Conservation (phyloP, 1,284 basidiomycete species). For the Thecaphora frezii region DNA sequence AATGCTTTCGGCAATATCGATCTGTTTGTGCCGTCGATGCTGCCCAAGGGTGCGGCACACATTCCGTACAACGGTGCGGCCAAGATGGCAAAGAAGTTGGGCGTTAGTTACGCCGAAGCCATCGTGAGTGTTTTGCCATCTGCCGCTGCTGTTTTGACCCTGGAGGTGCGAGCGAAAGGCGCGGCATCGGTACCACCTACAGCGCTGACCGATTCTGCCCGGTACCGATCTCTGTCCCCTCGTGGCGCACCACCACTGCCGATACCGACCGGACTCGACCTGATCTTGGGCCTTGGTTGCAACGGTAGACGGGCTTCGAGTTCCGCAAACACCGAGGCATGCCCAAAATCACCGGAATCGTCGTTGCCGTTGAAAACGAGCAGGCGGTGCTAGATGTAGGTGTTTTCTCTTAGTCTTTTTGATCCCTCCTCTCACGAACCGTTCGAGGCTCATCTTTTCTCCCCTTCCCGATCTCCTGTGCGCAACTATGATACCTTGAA, state of each 20-base stretch:
- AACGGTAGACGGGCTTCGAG: constrained; percentile 80
- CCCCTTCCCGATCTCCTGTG: not conserved
- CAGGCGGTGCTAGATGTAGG: constrained; percentile 74
- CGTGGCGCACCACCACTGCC: too few species aligned
- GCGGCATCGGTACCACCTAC: too few species aligned
- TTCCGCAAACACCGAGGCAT: constrained; percentile 86
- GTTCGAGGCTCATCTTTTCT: not conserved
- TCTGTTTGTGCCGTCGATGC: constrained; percentile 90
- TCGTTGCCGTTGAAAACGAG: constrained; percentile 81
- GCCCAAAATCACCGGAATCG: constrained; percentile 82
- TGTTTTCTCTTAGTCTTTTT: constrained; percentile 1
- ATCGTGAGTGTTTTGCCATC: constrained; percentile 66
- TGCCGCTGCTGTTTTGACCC: not conserved
- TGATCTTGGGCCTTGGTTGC: not conserved
- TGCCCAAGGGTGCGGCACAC: constrained; percentile 82
- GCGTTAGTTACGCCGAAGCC: constrained; percentile 88
- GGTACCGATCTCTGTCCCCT: too few species aligned
- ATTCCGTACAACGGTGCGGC: constrained; percentile 68
- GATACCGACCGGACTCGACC: too few species aligned
- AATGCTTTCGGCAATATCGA: constrained; percentile 98
- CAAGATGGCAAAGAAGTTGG: constrained; percentile 84
- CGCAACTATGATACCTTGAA: too few species aligned
- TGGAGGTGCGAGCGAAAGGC: too few species aligned
- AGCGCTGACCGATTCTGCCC: too few species aligned
- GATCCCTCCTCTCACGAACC: not conserved